Percentiles rank a stretch among this genome's conserved stretches.
Conservation (phyloP, 1,139 yeast species). For the Suhomyces guaymorum region DNA sequence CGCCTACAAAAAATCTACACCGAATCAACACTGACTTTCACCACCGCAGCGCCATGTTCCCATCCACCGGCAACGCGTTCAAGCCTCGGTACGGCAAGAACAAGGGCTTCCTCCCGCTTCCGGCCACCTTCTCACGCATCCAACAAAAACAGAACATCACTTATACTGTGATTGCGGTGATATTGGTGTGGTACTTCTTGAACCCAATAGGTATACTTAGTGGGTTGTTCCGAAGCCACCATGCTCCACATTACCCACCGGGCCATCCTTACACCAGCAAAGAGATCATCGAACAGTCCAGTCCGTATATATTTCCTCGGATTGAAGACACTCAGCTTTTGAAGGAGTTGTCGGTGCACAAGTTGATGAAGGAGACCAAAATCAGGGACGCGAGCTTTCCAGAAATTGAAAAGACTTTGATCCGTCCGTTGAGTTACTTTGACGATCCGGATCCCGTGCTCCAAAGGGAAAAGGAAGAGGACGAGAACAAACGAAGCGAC, state of each 20-base stretch:
- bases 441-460: slow-evolving; percentile 46
- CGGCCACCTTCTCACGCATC: slow-evolving; percentile 32
- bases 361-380: slow-evolving; percentile 49
- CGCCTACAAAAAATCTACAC: not conserved
- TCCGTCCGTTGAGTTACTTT: slow-evolving; percentile 43
- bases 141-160: slow-evolving; percentile 21
- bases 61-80: slow-evolving; percentile 15
- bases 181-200: slow-evolving; percentile 27
- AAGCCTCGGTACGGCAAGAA: slow-evolving; percentile 30
- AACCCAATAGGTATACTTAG: slow-evolving; percentile 23
- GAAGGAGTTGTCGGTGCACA: slow-evolving; percentile 53
- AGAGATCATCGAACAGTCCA: slow-evolving; percentile 43
- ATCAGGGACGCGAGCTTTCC: slow-evolving; percentile 39
- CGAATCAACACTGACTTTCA: too few relatives aligned
- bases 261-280: slow-evolving; percentile 39
- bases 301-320: slow-evolving; percentile 63
- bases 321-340: slow-evolving; percentile 64
- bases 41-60: slow-evolving; percentile 6
- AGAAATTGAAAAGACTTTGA: slow-evolving; percentile 35
- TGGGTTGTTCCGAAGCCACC: slow-evolving; percentile 11
- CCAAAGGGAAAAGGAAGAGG: slow-evolving; percentile 41
- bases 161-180: slow-evolving; percentile 18
- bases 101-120: slow-evolving; percentile 33
- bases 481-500: slow-evolving; percentile 38
- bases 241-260: slow-evolving; percentile 26